Conservation (phyloP, 208 protist genomes). For the Naegleria gruberi region DNA sequence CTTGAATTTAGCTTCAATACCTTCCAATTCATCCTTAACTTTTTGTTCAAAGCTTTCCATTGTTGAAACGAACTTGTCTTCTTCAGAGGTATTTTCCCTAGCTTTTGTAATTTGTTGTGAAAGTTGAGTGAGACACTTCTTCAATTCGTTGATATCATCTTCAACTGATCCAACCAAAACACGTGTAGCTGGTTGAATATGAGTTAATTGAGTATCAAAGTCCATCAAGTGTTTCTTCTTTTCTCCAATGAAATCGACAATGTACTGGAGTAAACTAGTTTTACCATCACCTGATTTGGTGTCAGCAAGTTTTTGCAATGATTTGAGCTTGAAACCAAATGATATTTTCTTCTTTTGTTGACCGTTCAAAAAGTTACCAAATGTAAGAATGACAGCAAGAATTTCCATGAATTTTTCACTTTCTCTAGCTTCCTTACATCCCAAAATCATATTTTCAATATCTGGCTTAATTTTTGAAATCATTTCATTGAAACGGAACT, state of each 20-base stretch:
- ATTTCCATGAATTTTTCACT: slow-evolving; percentile 13
- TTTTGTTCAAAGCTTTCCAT: slow-evolving; percentile 14
- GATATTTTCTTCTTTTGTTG: slow-evolving; percentile 10
- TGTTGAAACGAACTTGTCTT: neutral
- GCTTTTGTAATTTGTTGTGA: neutral
- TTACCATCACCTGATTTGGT: slow-evolving; percentile 10
- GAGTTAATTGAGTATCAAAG: neutral
- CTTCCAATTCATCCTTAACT: neutral
- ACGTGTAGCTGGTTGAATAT: neutral
- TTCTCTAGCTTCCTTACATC: neutral
- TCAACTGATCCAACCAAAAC: neutral
- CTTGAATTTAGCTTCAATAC: neutral
- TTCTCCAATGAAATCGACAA: neutral
- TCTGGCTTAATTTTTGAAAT: slow-evolving; percentile 29
- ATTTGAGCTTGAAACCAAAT: slow-evolving; percentile 29
- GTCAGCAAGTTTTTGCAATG: neutral
- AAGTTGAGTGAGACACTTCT: neutral
- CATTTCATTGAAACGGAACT: slow-evolving; percentile 27
- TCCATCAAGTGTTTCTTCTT: neutral
- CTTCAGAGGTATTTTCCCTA: neutral
- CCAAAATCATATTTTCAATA: neutral
- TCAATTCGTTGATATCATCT: slow-evolving; percentile 13
- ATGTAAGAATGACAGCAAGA: slow-evolving; percentile 21
- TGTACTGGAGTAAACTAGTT: neutral
- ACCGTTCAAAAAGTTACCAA: slow-evolving; percentile 35